Conservation (phyloP, 257 asterid species). For the Vinca minor region DNA sequence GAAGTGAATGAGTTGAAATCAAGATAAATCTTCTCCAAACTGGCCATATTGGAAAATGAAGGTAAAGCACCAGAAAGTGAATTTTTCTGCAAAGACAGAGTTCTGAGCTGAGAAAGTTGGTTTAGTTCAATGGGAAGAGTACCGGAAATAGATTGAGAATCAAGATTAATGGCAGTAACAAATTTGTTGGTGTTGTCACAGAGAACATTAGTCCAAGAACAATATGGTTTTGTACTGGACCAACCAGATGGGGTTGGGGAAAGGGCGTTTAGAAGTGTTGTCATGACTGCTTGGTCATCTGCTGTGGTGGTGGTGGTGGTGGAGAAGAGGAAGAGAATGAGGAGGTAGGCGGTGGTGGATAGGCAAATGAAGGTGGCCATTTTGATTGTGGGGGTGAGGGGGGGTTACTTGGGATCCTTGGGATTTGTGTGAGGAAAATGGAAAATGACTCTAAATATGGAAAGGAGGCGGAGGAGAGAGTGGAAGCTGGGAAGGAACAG, state of each 20-base stretch:
- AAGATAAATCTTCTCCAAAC: conserved; percentile 39
- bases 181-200: conserved; percentile 44
- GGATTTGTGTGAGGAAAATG: not conserved
- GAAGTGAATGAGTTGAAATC: conserved; percentile 47
- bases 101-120: conserved; percentile 48
- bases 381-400: conserved; percentile 6
- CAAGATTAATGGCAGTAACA: conserved; percentile 49
- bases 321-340: conserved; percentile 23
- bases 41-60: conserved; percentile 57
- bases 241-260: conserved; percentile 62
- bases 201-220: conserved; percentile 48
- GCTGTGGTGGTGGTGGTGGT: conserved; percentile 42
- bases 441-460: not conserved
- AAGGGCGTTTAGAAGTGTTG: conserved; percentile 43
- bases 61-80: conserved; percentile 60
- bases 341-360: conserved; percentile 19
- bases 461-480: not conserved
- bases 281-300: conserved; percentile 69
- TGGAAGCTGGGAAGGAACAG: not conserved
- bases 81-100: conserved; percentile 56
- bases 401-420: not conserved
- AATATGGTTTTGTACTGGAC: conserved; percentile 41
- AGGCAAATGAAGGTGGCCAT: conserved; percentile 32
- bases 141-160: conserved; percentile 50
- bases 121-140: conserved; percentile 52